phyloP scores from a whole-genome alignment of 2,329 filamentous ascomycete genomes.

The Ophiostoma ips region DNA sequence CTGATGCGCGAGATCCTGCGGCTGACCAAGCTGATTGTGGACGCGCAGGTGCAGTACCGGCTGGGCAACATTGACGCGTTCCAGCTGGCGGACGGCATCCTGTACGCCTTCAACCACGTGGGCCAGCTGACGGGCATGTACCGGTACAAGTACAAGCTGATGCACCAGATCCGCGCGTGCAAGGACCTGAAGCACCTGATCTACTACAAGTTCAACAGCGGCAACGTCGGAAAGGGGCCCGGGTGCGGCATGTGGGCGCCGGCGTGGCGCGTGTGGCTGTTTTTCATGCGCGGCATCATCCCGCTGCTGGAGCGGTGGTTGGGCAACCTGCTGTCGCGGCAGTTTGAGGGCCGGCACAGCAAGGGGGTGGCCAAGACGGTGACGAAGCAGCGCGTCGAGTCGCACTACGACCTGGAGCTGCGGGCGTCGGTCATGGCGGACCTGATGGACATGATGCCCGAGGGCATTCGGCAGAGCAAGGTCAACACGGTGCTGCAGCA shows the following conservation, averaged over 20 bases:
- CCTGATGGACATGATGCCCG: slow-evolving; percentile 99
- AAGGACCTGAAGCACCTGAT: slow-evolving; percentile 99
- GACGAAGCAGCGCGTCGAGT: slow-evolving; percentile 97
- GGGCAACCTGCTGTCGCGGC: slow-evolving; percentile 87
- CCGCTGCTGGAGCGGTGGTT: slow-evolving; percentile 94
- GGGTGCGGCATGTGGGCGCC: slow-evolving; percentile 99
- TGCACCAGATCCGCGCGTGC: slow-evolving; percentile 98
- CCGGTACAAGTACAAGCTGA: slow-evolving; percentile 99
- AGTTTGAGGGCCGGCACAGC: slow-evolving; percentile 96
- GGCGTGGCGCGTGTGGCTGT: slow-evolving; percentile 96
- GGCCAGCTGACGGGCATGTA: slow-evolving; percentile 99
- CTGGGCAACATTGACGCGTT: slow-evolving; percentile 98
- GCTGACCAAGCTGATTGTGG: slow-evolving; percentile 92
- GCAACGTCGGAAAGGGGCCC: slow-evolving; percentile 90
- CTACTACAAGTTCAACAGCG: slow-evolving; percentile 97
- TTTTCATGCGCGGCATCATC: slow-evolving; percentile 98
- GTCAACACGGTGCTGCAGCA: slow-evolving; percentile 96
- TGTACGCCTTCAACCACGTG: slow-evolving; percentile 99
- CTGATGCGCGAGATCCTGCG: slow-evolving; percentile 96
- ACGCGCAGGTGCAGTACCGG: slow-evolving; percentile 95
- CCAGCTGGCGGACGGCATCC: slow-evolving; percentile 91
- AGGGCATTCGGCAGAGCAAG: slow-evolving; percentile 98
- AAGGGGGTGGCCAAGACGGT: slow-evolving; percentile 99
- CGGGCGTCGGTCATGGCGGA: slow-evolving; percentile 98
- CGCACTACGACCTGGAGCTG: slow-evolving; percentile 93